Evolutionary conservation across 148 eudicot genomes (phyloP).

Genomic region (Rhododendron molle): DNA sequence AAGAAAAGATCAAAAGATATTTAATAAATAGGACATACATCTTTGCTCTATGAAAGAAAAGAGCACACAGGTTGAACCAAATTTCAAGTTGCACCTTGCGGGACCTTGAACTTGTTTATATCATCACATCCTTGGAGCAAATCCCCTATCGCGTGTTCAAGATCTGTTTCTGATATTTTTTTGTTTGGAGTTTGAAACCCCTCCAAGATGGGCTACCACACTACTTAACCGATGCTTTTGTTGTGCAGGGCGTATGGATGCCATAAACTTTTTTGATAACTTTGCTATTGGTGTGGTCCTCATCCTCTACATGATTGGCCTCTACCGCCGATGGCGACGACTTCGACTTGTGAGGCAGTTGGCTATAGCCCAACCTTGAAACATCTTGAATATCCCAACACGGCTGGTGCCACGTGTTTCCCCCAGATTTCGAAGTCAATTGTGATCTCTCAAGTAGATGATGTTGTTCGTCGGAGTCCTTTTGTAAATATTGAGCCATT

Average conservation of each 20-base stretch:
- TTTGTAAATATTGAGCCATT: neutral
- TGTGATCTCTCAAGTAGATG: neutral
- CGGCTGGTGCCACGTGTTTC: neutral
- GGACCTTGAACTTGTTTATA: neutral
- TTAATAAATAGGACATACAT: neutral
- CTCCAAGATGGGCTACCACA: neutral
- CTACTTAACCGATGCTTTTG: neutral
- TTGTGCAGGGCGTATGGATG: slow-evolving; percentile 20
- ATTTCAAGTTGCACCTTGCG: neutral
- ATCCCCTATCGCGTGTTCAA: neutral
- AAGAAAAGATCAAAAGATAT: neutral
- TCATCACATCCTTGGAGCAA: neutral
- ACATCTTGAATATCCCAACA: neutral
- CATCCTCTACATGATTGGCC: slow-evolving; percentile 18
- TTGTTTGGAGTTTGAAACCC: neutral
- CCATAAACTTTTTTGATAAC: slow-evolving; percentile 18
- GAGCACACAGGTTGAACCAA: neutral
- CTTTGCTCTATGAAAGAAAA: neutral
- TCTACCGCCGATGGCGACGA: slow-evolving; percentile 11
- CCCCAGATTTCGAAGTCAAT: neutral
- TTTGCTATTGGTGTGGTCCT: slow-evolving; percentile 13
- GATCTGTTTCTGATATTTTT: neutral
- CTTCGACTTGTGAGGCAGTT: slow-evolving; percentile 15
- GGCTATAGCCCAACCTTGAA: slow-evolving; percentile 14
- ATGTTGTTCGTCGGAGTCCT: neutral